Conservation (phyloP, 345 rosid species). For the Sisymbrium irio region DNA sequence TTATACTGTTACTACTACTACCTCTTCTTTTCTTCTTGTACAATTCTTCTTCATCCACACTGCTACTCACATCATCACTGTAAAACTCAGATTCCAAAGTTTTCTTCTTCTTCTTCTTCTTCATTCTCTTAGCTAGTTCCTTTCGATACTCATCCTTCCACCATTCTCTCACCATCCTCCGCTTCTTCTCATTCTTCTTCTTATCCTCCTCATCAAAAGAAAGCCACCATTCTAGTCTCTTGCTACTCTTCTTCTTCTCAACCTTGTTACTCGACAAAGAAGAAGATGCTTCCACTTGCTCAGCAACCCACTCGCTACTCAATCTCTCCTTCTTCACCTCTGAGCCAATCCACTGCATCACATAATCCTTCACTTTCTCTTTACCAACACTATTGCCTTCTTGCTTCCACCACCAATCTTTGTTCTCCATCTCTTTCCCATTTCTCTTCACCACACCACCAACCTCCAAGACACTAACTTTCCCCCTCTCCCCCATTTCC, state of each 20-base stretch:
- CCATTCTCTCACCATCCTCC: constrained; percentile 84
- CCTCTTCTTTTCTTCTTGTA: constrained; percentile 41
- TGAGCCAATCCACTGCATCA: constrained; percentile 89
- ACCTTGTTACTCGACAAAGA: constrained; percentile 23
- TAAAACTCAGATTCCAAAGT: constrained; percentile 34
- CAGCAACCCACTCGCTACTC: constrained; percentile 60
- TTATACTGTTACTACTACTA: constrained; percentile 48
- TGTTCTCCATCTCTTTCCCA: constrained; percentile 38
- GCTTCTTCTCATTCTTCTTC: constrained; percentile 45
- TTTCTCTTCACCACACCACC: constrained; percentile 3
- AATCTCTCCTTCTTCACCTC: constrained; percentile 80
- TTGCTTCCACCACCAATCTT: constrained; percentile 75
- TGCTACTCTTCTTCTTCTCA: constrained; percentile 47
- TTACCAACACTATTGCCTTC: constrained; percentile 36
- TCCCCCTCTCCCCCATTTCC: constrained; percentile 33
- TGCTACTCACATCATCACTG: constrained; percentile 30
- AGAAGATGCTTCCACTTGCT: constrained; percentile 36
- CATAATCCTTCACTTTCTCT: constrained; percentile 73
- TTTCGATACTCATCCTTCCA: constrained; percentile 95
- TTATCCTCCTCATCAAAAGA: constrained; percentile 71
- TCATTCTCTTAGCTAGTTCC: constrained; percentile 62
- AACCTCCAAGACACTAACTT: constrained; percentile 30
- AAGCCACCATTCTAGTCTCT: constrained; percentile 86
- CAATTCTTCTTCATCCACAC: constrained; percentile 39
- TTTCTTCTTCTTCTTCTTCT: constrained; percentile 52